phyloP scores from a whole-genome alignment of 2,329 filamentous ascomycete species.

The Sporothrix inflata region DNA sequence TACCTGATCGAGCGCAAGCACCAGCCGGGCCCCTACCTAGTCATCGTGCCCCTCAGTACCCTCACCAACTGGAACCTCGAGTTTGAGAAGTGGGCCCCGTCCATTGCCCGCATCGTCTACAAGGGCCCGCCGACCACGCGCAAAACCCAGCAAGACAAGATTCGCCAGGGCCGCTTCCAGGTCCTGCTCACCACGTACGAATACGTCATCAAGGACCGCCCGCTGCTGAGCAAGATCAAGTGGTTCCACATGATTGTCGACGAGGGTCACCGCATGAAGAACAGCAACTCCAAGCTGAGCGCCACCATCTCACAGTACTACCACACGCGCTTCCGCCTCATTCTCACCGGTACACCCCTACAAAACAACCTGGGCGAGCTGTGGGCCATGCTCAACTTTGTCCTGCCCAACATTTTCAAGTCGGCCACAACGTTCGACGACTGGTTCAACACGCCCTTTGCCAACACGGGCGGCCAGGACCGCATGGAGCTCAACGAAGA shows the following conservation, averaged over 20 bases:
- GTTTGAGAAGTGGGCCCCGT: conserved; percentile 98
- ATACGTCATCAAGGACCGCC: conserved; percentile 98
- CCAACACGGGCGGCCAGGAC: conserved; percentile 95
- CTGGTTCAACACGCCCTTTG: conserved; percentile 99
- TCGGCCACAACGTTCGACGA: conserved; percentile 98
- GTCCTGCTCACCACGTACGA: conserved; percentile 97
- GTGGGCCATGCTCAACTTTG: conserved; percentile 98
- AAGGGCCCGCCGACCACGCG: conserved; percentile 89
- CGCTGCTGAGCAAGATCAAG: conserved; percentile 95
- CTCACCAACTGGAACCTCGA: conserved; percentile 98
- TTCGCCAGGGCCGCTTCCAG: conserved; percentile 93
- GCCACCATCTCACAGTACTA: conserved; percentile 96
- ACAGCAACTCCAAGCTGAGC: conserved; percentile 92
- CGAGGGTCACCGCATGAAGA: conserved; percentile 99
- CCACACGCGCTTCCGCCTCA: conserved; percentile 89
- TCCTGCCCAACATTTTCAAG: conserved; percentile 98
- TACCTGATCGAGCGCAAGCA: conserved; percentile 96
- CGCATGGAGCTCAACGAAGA: conserved; percentile 99
- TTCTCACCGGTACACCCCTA: conserved; percentile 93
- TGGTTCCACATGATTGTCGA: conserved; percentile 99
- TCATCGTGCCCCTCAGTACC: conserved; percentile 95
- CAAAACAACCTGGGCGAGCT: conserved; percentile 96
- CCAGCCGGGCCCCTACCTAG: conserved; percentile 88
- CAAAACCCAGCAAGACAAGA: conserved; percentile 90
- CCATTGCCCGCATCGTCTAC: conserved; percentile 85